These are phyloP conservation scores for Populus simonii DNA, from an alignment of 345 rosid genomes.

Conservation along the genomic window DNA sequence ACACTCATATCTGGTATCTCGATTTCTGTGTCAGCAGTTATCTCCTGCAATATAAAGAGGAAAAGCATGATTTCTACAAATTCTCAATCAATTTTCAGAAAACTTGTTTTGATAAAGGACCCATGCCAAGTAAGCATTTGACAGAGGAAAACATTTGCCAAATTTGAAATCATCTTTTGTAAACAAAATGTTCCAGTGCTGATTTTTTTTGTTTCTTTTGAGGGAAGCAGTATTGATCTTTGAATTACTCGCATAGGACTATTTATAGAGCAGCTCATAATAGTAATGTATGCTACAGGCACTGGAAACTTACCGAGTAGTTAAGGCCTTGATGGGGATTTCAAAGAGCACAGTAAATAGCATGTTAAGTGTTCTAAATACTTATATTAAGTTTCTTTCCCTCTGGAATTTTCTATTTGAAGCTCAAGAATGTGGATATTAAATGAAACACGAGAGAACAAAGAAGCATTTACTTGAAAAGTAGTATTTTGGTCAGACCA, in stretches of 20 bases:
- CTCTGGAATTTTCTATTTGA: neutral
- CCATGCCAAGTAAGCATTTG: neutral
- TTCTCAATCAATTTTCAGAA: neutral
- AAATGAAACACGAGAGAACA: neutral
- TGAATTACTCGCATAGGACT: neutral
- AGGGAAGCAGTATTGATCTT: neutral
- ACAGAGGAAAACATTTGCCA: neutral
- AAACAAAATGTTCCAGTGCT: neutral
- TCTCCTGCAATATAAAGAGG: constrained; percentile 44
- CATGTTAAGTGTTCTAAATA: neutral
- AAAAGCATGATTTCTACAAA: neutral
- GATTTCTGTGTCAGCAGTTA: constrained; percentile 62
- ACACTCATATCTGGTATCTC: constrained; percentile 61
- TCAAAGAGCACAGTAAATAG: neutral
- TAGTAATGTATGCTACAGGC: neutral
- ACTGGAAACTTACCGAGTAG: neutral
- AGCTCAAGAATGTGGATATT: neutral
- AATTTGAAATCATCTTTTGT: neutral
- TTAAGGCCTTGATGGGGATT: neutral
- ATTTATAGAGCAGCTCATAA: neutral
- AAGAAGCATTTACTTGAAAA: constrained; percentile 50
- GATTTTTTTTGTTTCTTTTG: neutral
- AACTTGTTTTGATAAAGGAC: neutral
- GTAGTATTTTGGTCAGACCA: constrained; percentile 77
- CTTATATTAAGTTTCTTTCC: neutral